Percentiles rank a stretch among this genome's conserved stretches.
phyloP scores from a whole-genome alignment of 805 yeast genomes.

The Zygosaccharomyces kombuchaensis region DNA sequence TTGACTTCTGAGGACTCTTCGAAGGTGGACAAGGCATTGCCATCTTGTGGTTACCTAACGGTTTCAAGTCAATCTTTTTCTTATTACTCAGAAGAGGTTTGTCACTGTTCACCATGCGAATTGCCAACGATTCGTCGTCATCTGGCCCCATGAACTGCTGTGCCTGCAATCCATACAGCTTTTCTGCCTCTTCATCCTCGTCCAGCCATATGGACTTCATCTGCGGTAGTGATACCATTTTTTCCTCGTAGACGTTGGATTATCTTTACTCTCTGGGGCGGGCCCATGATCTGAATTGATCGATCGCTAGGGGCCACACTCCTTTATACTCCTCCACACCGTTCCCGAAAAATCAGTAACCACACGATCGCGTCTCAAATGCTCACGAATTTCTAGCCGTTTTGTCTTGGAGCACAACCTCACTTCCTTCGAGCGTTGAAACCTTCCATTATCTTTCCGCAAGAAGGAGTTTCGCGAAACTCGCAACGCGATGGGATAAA shows the following conservation, averaged over 20 bases:
- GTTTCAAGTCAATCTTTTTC: slow-evolving; percentile 37
- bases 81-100: slow-evolving; percentile 33
- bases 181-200: slow-evolving; percentile 37
- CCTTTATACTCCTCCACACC: background rate
- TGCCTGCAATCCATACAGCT: slow-evolving; percentile 33
- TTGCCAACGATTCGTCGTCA: slow-evolving; percentile 30
- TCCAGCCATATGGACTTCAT: slow-evolving; percentile 44
- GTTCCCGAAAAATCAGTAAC: background rate
- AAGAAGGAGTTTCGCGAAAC: slow-evolving; percentile 5
- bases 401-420: slow-evolving; percentile 5
- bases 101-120: slow-evolving; percentile 35
- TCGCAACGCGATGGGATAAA: background rate
- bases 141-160: slow-evolving; percentile 27
- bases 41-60: slow-evolving; percentile 23
- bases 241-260: background rate
- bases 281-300: background rate
- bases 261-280: background rate
- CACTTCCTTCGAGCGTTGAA: slow-evolving; percentile 2
- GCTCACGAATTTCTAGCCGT: slow-evolving; percentile 1
- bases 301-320: background rate
- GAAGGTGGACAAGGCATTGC: slow-evolving; percentile 16
- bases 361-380: slow-evolving; percentile 2
- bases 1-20: slow-evolving; percentile 10
- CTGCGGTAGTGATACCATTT: slow-evolving; percentile 22
- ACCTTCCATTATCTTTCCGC: slow-evolving; percentile 6